A percentile compares a stretch with the other conserved stretches of the same genome.
These are phyloP conservation scores for Volvox africanus DNA, from an alignment of 139 green algal genomes.

Conservation along the genomic window DNA sequence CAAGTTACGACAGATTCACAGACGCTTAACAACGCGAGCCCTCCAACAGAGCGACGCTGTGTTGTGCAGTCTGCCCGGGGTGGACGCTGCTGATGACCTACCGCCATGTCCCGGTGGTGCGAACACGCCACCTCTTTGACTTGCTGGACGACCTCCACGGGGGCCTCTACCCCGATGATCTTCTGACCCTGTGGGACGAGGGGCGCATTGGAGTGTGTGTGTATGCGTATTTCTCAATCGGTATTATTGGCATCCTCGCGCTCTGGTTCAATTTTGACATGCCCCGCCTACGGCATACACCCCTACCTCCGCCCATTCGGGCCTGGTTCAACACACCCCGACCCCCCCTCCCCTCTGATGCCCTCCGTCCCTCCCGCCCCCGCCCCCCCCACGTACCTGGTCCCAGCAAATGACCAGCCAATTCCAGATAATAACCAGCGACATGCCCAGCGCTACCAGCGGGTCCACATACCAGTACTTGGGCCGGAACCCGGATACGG, in stretches of 20 bases:
- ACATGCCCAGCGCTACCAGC: slow-evolving; percentile 73
- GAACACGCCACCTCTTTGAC: not conserved
- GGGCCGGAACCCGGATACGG: slow-evolving; percentile 37
- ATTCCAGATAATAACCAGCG: slow-evolving; percentile 75
- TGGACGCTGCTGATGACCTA: not conserved
- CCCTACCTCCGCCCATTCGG: too few species aligned
- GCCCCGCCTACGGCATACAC: too few species aligned
- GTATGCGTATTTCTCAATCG: too few species aligned
- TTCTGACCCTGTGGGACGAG: slow-evolving; percentile 69
- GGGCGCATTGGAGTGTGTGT: not conserved
- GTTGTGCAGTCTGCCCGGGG: too few species aligned
- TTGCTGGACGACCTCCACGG: slow-evolving; percentile 58
- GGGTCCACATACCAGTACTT: slow-evolving; percentile 76
- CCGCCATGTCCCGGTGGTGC: not conserved
- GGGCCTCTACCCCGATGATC: slow-evolving; percentile 76
- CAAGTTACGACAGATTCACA: too few species aligned
- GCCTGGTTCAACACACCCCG: too few species aligned
- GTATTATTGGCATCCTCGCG: not conserved
- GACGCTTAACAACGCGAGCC: too few species aligned
- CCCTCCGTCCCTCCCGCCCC: not conserved
- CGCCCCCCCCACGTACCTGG: slow-evolving; percentile 69
- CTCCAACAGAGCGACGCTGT: too few species aligned
- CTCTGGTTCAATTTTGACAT: too few species aligned
- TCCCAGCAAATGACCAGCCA: slow-evolving; percentile 78
- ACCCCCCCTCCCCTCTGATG: too few species aligned